A percentile compares a stretch with the other conserved stretches of the same genome.
These are phyloP conservation scores for Salix dunnii DNA, from an alignment of 345 rosid genomes.

Conservation along the genomic window DNA sequence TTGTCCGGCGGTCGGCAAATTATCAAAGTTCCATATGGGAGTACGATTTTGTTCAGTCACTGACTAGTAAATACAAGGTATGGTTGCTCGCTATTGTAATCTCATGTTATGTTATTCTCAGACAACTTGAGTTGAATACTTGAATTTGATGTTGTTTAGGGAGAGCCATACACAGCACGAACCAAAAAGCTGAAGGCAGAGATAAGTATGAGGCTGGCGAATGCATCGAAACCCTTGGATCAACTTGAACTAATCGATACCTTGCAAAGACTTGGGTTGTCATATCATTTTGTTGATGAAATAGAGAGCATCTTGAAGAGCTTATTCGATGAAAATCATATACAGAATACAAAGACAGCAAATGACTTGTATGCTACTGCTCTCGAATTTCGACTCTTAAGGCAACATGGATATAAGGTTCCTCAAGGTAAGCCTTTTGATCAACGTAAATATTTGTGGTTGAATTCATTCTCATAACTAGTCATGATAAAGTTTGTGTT, in stretches of 20 bases:
- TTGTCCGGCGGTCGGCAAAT: constrained; percentile 10
- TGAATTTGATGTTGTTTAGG: constrained; percentile 2
- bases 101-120: not conserved
- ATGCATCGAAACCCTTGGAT: not conserved
- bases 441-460: too few species aligned
- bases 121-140: not conserved
- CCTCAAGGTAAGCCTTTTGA: not conserved
- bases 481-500: not conserved
- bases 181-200: not conserved
- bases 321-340: not conserved
- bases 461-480: too few species aligned
- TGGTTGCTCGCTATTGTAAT: not conserved
- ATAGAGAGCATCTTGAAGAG: not conserved
- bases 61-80: not conserved
- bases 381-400: constrained; percentile 8
- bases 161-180: not conserved
- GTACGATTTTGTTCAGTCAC: constrained; percentile 8
- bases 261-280: constrained; percentile 14
- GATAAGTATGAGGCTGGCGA: constrained; percentile 1
- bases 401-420: not conserved
- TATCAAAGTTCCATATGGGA: constrained; percentile 15
- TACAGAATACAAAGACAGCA: not conserved
- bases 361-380: not conserved
- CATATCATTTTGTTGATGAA: constrained; percentile 3
- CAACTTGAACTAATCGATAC: constrained; percentile 13